Evolutionary conservation across 805 yeast species (phyloP), one percentile per base, ranked within the genome.

Genomic region (Candida qinlingensis): DNA sequence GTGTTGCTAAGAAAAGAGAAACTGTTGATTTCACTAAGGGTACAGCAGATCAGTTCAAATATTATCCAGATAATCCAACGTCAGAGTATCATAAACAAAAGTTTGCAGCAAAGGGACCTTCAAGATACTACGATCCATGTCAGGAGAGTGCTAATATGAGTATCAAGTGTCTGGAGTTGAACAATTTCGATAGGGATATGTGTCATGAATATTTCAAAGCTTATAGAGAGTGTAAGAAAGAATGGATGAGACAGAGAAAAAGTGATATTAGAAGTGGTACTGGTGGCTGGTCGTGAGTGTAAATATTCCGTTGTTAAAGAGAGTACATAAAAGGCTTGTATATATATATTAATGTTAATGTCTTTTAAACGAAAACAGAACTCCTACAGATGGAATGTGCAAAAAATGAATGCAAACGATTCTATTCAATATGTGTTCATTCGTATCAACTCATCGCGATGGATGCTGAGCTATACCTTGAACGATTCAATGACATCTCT

Each of bases 91-190:
- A 87, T 62, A 82, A 81, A 60, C 77, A 77, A 53, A 72, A 80
- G 49, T 90, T 90, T 73, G 73, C 81, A 1, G 69, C 79, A 13
- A 91, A 92, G 59, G 91, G 79, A 34, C 85, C 95, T 4, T 83
- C 96, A 6, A 80, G 85, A 62, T 94, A 75, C 65, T 92, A 85
- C 60, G 97, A 92, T 63, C 99, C 99, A 0, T 92, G 99, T 66
- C 85, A 83, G 42, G 94, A 90, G 60, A 83, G 94, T 36, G 76
- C 97, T 8, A 83, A 81, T 62, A 92, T 96, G 81, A 87, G 96
- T 40, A 72, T 90, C 55, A 79, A 78, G 54, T 92, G 99, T 60
- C 71, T 92, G 64, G 92, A 88, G 57, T 66, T 85, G 44, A 87
- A 91, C 61, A 75, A 83, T 57, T 83, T 79, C 72, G 88, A 79